Percentiles rank a stretch among this genome's conserved stretches.
These are phyloP conservation scores for Agapanthus africanus DNA, from an alignment of 106 monocot genomes.

Conservation along the genomic window DNA sequence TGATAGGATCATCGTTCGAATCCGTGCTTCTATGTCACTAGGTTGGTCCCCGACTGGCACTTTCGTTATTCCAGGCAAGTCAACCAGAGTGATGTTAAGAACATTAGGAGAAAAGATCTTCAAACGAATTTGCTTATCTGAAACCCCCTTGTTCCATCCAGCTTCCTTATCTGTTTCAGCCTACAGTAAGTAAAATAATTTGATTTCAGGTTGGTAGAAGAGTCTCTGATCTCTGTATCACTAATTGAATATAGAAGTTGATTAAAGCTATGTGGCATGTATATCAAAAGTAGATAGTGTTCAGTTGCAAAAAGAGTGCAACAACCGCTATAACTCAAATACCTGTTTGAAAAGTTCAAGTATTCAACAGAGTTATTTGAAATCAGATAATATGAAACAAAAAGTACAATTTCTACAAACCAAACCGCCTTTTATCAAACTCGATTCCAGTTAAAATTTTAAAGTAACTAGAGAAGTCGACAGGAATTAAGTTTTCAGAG, in stretches of 20 bases:
- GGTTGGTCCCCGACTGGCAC: slow-evolving; percentile 96
- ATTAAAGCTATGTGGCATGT: background rate
- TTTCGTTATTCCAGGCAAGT: slow-evolving; percentile 97
- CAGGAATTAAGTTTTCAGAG: no score
- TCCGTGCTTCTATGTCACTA: slow-evolving; percentile 82
- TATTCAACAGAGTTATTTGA: background rate
- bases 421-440: background rate
- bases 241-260: background rate
- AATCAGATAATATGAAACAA: background rate
- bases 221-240: background rate
- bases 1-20: slow-evolving; percentile 87
- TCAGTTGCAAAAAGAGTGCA: background rate
- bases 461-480: no score
- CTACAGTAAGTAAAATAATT: slow-evolving; percentile 25
- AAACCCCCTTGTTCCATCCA: slow-evolving; percentile 86
- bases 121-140: slow-evolving; percentile 84
- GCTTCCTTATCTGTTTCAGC: slow-evolving; percentile 91
- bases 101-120: slow-evolving; percentile 95
- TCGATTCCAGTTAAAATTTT: no score
- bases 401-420: background rate
- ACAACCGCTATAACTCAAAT: no score
- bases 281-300: background rate
- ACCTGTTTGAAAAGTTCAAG: background rate
- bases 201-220: background rate
- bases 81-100: slow-evolving; percentile 84